A percentile compares a stretch with the other conserved stretches of the same genome.
These are phyloP conservation scores for Acarospora socialis DNA, from an alignment of 2,329 filamentous ascomycete species.

Conservation along the genomic window DNA sequence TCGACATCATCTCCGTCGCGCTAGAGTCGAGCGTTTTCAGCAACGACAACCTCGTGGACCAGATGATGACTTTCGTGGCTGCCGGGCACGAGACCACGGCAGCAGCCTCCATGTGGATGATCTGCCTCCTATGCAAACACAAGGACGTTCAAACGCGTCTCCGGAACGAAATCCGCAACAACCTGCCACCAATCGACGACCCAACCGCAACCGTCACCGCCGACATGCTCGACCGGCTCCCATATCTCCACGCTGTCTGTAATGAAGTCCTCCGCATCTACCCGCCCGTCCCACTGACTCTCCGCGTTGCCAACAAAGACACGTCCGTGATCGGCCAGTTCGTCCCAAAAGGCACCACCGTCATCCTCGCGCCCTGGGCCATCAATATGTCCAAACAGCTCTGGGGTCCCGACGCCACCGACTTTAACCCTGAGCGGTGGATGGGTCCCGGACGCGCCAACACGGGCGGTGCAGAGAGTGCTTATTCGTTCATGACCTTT, in stretches of 20 bases:
- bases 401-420: constrained; percentile 55
- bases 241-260: constrained; percentile 12
- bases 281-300: constrained; percentile 36
- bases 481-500: constrained; percentile 70
- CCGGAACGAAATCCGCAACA: constrained; percentile 50
- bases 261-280: constrained; percentile 12
- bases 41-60: constrained; percentile 70
- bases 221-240: constrained; percentile 12
- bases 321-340: constrained; percentile 50
- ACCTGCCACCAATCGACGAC: constrained; percentile 39
- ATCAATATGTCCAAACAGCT: constrained; percentile 49
- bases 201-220: constrained; percentile 13
- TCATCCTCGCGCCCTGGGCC: constrained; percentile 48
- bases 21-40: constrained; percentile 60
- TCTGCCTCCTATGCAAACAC: constrained; percentile 53
- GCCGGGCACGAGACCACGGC: constrained; percentile 73
- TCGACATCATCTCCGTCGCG: constrained; percentile 71
- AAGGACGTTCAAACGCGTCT: constrained; percentile 52
- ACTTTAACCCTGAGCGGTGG: constrained; percentile 69
- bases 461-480: constrained; percentile 58
- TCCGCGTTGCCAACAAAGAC: constrained; percentile 47
- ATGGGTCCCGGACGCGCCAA: constrained; percentile 37
- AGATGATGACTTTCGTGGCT: constrained; percentile 80
- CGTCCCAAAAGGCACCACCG: constrained; percentile 51
- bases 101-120: constrained; percentile 59